Conservation (phyloP, 768 basidiomycete genomes). For the Tubosaeta sp. region DNA sequence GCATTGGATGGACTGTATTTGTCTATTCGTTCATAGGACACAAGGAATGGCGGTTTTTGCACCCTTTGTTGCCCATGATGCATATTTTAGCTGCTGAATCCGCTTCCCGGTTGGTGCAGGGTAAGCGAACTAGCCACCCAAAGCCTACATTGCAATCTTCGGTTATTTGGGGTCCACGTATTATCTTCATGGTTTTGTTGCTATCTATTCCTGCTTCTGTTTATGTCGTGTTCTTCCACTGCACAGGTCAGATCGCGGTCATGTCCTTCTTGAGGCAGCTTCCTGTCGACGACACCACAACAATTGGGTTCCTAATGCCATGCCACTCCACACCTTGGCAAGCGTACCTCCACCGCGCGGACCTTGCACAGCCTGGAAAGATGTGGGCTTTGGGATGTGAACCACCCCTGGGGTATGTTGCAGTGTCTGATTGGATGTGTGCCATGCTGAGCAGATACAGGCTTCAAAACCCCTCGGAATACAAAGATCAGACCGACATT, state of each 20-base stretch:
- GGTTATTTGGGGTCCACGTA: conserved; percentile 17
- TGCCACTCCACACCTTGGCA: conserved; percentile 96
- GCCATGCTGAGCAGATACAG: conserved; percentile 16
- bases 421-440: neutral
- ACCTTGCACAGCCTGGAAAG: conserved; percentile 49
- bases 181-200: conserved; percentile 43
- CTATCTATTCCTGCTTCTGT: conserved; percentile 57
- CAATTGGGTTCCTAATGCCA: conserved; percentile 85
- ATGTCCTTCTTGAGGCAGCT: conserved; percentile 62
- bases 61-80: conserved; percentile 82
- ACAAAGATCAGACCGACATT: conserved; percentile 75
- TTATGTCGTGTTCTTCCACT: conserved; percentile 74
- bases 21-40: conserved; percentile 82
- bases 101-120: conserved; percentile 46
- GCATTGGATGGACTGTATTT: conserved; percentile 55
- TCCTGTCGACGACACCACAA: conserved; percentile 45
- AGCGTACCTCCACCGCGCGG: conserved; percentile 73
- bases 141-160: neutral
- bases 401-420: conserved; percentile 76
- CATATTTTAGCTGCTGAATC: conserved; percentile 76
- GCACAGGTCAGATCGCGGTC: conserved; percentile 72
- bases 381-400: conserved; percentile 92
- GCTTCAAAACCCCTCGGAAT: conserved; percentile 46
- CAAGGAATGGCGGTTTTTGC: conserved; percentile 98
- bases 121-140: neutral